phyloP scores from a whole-genome alignment of 352 stramenopile species.

The Globisporangium nunn region DNA sequence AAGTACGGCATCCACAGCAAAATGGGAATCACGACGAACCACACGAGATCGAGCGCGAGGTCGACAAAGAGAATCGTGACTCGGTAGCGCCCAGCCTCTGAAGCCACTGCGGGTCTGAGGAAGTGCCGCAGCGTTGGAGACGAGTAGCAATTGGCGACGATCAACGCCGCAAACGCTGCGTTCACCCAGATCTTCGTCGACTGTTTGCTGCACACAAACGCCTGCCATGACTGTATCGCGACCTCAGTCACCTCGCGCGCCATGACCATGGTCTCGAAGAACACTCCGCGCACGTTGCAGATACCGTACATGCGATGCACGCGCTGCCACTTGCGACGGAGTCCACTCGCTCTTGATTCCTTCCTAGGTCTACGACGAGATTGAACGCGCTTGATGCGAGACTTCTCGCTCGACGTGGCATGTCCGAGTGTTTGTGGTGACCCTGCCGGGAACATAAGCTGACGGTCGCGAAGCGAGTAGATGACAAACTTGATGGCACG shows the following conservation, averaged over 20 bases:
- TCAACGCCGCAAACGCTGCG: slow-evolving; percentile 8
- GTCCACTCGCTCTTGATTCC: neutral
- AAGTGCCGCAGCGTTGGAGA: slow-evolving; percentile 3
- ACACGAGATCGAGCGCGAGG: slow-evolving; percentile 15
- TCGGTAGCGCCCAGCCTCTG: neutral
- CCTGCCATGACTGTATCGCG: slow-evolving; percentile 16
- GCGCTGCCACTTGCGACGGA: neutral
- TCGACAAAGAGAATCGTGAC: slow-evolving; percentile 12
- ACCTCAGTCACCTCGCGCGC: slow-evolving; percentile 15
- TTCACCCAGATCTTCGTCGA: slow-evolving; percentile 18
- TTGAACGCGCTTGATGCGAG: neutral
- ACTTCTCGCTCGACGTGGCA: neutral
- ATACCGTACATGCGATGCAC: neutral
- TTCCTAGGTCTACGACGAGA: neutral
- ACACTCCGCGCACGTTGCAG: slow-evolving; percentile 10
- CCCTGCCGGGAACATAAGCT: slow-evolving; percentile 1
- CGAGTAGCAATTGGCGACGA: slow-evolving; percentile 17
- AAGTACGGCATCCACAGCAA: slow-evolving; percentile 12
- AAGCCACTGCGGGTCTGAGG: neutral
- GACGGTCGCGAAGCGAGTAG: neutral
- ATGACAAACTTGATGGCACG: neutral
- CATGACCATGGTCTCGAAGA: slow-evolving; percentile 18
- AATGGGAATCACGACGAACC: slow-evolving; percentile 11
- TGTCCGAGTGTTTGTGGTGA: neutral
- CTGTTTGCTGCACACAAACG: slow-evolving; percentile 13